phyloP scores from a whole-genome alignment of 23 red algal genomes.

The Gracilaria gracilis region DNA sequence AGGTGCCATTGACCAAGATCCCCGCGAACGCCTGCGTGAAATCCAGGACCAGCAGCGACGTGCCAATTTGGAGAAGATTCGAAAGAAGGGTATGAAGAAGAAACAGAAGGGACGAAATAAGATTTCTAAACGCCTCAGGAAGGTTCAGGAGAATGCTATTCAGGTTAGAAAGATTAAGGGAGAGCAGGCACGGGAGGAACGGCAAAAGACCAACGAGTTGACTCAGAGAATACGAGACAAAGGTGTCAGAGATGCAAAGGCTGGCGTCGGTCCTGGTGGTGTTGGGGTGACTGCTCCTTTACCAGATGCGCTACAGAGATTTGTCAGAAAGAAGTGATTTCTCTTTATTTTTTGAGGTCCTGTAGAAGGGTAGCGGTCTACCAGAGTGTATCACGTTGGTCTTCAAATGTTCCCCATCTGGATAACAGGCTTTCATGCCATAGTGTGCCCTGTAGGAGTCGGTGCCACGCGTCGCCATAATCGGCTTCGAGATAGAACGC shows the following conservation, averaged over 20 bases:
- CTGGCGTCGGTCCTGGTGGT: not conserved
- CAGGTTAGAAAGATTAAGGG: not conserved
- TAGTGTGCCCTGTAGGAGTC: too few species aligned
- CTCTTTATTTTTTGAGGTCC: not conserved
- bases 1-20: conserved; percentile 79
- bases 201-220: conserved; percentile 27
- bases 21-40: conserved; percentile 62
- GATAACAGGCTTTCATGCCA: too few species aligned
- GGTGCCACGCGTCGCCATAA: too few species aligned
- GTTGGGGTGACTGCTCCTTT: not conserved
- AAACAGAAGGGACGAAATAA: conserved; percentile 70
- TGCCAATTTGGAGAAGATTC: conserved; percentile 66
- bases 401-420: too few species aligned
- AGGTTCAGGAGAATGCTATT: conserved; percentile 50
- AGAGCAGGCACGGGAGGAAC: conserved; percentile 25
- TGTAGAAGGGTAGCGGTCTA: not conserved
- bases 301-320: conserved; percentile 39
- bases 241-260: not conserved
- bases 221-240: conserved; percentile 25
- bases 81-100: conserved; percentile 47
- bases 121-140: conserved; percentile 69
- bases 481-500: too few species aligned
- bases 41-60: conserved; percentile 30
- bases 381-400: not conserved
- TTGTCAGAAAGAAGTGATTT: conserved; percentile 17